Percentiles rank a stretch among this genome's conserved stretches.
These are phyloP conservation scores for Trichophyton rubrum DNA, from an alignment of 2,329 filamentous ascomycete species.

Conservation along the genomic window DNA sequence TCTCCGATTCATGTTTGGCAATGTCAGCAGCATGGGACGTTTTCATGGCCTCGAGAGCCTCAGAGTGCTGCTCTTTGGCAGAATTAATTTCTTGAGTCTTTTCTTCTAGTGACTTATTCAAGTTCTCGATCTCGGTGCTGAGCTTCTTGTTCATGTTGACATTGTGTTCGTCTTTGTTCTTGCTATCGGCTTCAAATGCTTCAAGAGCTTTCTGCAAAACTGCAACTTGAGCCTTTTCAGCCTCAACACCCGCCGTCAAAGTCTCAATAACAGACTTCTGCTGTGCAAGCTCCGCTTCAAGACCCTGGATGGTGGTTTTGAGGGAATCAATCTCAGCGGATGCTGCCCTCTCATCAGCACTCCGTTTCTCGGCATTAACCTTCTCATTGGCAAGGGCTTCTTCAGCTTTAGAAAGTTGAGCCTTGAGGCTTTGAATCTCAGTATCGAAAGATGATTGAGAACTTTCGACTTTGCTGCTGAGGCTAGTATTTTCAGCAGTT, in stretches of 20 bases:
- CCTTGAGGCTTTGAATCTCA: slow-evolving; percentile 14
- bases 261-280: slow-evolving; percentile 10
- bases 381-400: slow-evolving; percentile 13
- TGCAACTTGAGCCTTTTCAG: slow-evolving; percentile 21
- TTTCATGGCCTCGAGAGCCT: slow-evolving; percentile 25
- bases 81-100: slow-evolving; percentile 20
- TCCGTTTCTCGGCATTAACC: slow-evolving; percentile 11
- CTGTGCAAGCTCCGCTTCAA: slow-evolving; percentile 13
- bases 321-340: slow-evolving; percentile 11
- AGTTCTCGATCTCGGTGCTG: slow-evolving; percentile 24
- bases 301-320: slow-evolving; percentile 12
- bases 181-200: slow-evolving; percentile 25
- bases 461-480: slow-evolving; percentile 8
- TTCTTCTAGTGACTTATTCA: slow-evolving; percentile 25
- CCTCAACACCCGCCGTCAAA: slow-evolving; percentile 13
- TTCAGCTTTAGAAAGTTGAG: slow-evolving; percentile 16
- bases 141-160: slow-evolving; percentile 24
- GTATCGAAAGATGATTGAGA: slow-evolving; percentile 9
- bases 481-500: slow-evolving; percentile 6
- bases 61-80: slow-evolving; percentile 24
- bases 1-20: slow-evolving; percentile 20
- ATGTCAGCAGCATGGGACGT: slow-evolving; percentile 25
- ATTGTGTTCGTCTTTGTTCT: slow-evolving; percentile 27
- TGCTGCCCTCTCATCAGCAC: slow-evolving; percentile 11
- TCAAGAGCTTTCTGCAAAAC: slow-evolving; percentile 27